Conservation (phyloP, 1,284 basidiomycete genomes). For the Cystobasidium pallidum region DNA sequence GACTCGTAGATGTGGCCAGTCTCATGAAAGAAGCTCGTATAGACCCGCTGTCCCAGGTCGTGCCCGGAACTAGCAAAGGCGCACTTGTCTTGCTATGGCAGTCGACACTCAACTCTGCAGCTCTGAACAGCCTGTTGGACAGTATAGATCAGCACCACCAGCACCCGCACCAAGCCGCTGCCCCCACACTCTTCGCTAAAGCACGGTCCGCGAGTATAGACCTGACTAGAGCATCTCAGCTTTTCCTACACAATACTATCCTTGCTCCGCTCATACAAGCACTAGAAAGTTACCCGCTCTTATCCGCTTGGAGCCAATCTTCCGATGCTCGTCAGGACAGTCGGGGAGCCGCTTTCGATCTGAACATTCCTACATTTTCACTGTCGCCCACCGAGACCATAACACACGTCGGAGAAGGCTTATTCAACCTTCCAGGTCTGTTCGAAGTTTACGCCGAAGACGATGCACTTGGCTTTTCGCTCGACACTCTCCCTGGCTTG, state of each 20-base stretch:
- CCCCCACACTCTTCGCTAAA: slow-evolving; percentile 62
- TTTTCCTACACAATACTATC: slow-evolving; percentile 76
- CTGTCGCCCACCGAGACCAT: slow-evolving; percentile 86
- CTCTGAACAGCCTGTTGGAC: slow-evolving; percentile 70
- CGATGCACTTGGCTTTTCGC: slow-evolving; percentile 84
- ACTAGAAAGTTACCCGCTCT: slow-evolving; percentile 71
- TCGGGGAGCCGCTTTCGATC: slow-evolving; percentile 63
- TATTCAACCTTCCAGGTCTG: slow-evolving; percentile 87
- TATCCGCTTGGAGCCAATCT: slow-evolving; percentile 68
- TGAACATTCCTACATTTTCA: slow-evolving; percentile 89
- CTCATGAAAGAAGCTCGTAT: slow-evolving; percentile 62
- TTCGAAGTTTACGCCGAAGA: slow-evolving; percentile 94
- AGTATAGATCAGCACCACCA: slow-evolving; percentile 58
- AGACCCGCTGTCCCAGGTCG: slow-evolving; percentile 64
- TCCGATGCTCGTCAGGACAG: slow-evolving; percentile 48
- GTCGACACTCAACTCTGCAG: slow-evolving; percentile 76
- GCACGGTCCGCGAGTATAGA: slow-evolving; percentile 66
- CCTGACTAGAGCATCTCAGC: slow-evolving; percentile 75
- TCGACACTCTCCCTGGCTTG: slow-evolving; percentile 70
- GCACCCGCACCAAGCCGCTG: slow-evolving; percentile 23
- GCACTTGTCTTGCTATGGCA: slow-evolving; percentile 74
- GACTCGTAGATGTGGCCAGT: slow-evolving; percentile 64
- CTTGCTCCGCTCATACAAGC: slow-evolving; percentile 79
- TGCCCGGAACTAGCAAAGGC: slow-evolving; percentile 69
- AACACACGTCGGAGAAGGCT: slow-evolving; percentile 84